Evolutionary conservation across 805 yeast species (phyloP), one percentile per base, ranked within the genome.

Genomic region (Pichia deserticola): DNA sequence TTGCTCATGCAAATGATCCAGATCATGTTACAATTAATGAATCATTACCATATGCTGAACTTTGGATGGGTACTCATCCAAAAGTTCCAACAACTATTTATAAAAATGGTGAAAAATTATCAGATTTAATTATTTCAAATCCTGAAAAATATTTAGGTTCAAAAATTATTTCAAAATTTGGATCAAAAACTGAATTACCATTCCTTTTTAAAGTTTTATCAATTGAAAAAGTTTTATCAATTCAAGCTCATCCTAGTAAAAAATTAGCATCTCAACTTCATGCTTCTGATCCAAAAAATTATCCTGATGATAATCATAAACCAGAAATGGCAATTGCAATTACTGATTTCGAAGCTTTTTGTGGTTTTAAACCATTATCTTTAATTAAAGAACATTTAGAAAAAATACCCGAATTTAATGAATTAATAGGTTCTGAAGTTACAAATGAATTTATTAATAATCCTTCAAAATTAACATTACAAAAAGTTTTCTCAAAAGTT

Each of bases 271-370:
- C 76, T 43, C 79, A 79, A 55, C 75, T 93, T 60, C 96, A 86
- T 62, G 76, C 77, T 15, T 69, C 74, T 32, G 98, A 93, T 70
- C 98, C 99, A 50, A 81, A 82, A 61, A 86, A 93, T 71, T 93
- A 93, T 67, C 98, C 98, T 4, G 99, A 93, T 71, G 95, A 84
- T 66, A 93, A 93, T 73, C 99, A 93, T 71, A 93, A 93, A 74
- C 99, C 99, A n/a, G 99, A 93, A 69, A 93, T 93, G 99, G 98
- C 99, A 45, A 81, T 93, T 62, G 99, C 99, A 8, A 82, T 93
- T 48, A 90, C 98, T 27, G 87, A 81, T 53, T 93, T 93, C 61
- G 98, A 93, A 73, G 98, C 97, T 0, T 92, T 93, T 71, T 93
- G 99, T 70, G 99, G 99, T 0, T 93, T 93, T 74, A 84, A 93